Conservation (phyloP, 768 basidiomycete species). For the Cystoderma amianthinum region DNA sequence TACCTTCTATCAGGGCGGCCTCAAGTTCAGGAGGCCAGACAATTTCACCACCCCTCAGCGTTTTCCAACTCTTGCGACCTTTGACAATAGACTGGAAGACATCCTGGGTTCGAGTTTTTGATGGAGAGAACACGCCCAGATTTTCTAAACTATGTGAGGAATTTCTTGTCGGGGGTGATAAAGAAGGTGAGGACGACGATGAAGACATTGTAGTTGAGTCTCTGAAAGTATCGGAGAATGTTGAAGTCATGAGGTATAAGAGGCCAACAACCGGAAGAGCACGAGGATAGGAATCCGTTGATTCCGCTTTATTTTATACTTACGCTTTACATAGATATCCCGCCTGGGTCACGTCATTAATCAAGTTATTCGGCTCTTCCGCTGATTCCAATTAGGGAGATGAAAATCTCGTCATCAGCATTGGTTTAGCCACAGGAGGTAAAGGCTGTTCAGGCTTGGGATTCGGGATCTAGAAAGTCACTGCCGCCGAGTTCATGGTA, state of each 20-base stretch:
- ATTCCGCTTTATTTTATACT: conserved; percentile 22
- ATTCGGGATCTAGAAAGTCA: conserved; percentile 14
- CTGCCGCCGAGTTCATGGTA: conserved; percentile 13
- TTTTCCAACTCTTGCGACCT: conserved; percentile 73
- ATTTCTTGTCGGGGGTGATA: conserved; percentile 8
- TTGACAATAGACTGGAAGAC: conserved; percentile 63
- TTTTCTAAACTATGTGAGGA: no score
- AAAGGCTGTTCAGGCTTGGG: conserved; percentile 24
- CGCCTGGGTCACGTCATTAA: conserved; percentile 17
- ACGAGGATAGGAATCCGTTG: conserved; percentile 13
- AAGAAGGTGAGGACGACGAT: conserved; percentile 9
- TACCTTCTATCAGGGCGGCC: conserved; percentile 71
- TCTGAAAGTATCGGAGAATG: conserved; percentile 10
- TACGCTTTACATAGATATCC: conserved; percentile 17
- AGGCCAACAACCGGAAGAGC: conserved; percentile 3
- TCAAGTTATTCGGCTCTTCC: conserved; percentile 25
- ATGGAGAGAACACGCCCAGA: conserved; percentile 15
- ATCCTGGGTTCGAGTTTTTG: conserved; percentile 37
- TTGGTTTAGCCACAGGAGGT: conserved; percentile 24
- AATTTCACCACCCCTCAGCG: conserved; percentile 61
- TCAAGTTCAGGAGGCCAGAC: conserved; percentile 81
- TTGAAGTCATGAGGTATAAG: not conserved
- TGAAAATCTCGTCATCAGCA: conserved; percentile 22
- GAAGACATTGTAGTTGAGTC: conserved; percentile 5
- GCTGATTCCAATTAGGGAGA: no score